Evolutionary conservation across 768 basidiomycete genomes (phyloP).

Genomic region (Rhizopogon salebrosus): DNA sequence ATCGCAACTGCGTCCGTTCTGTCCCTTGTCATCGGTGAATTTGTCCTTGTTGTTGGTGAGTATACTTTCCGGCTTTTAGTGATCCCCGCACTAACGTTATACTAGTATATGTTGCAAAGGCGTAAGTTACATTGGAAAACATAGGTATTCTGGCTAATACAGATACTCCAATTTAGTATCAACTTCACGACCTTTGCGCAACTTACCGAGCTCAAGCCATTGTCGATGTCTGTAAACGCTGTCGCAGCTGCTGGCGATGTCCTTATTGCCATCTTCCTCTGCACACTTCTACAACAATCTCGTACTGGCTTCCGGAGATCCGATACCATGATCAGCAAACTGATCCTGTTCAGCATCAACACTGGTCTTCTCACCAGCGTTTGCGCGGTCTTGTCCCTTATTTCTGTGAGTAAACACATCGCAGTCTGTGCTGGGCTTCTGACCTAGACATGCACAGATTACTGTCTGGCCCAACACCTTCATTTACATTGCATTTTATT

Average conservation of each 20-base stretch:
- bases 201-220: slow-evolving; percentile 40
- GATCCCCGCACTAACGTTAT: slow-evolving; percentile 2
- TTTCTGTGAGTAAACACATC: slow-evolving; percentile 33
- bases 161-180: slow-evolving; percentile 27
- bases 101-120: slow-evolving; percentile 26
- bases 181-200: slow-evolving; percentile 34
- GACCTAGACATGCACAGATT: slow-evolving; percentile 31
- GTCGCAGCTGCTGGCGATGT: slow-evolving; percentile 43
- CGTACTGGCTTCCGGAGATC: slow-evolving; percentile 52
- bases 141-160: slow-evolving; percentile 2
- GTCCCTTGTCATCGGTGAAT: slow-evolving; percentile 34
- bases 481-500: slow-evolving; percentile 57
- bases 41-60: slow-evolving; percentile 18
- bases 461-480: slow-evolving; percentile 41
- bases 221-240: slow-evolving; percentile 49
- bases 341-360: slow-evolving; percentile 53
- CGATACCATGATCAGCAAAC: slow-evolving; percentile 45
- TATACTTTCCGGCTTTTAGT: neutral
- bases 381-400: slow-evolving; percentile 50
- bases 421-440: neutral
- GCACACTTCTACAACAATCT: slow-evolving; percentile 38
- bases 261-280: slow-evolving; percentile 44
- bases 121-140: slow-evolving; percentile 23
- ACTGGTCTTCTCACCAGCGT: slow-evolving; percentile 34
- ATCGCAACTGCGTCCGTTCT: slow-evolving; percentile 29